These are phyloP conservation scores for Lachnellula arida DNA, from an alignment of 2,329 filamentous ascomycete genomes.

Conservation along the genomic window DNA sequence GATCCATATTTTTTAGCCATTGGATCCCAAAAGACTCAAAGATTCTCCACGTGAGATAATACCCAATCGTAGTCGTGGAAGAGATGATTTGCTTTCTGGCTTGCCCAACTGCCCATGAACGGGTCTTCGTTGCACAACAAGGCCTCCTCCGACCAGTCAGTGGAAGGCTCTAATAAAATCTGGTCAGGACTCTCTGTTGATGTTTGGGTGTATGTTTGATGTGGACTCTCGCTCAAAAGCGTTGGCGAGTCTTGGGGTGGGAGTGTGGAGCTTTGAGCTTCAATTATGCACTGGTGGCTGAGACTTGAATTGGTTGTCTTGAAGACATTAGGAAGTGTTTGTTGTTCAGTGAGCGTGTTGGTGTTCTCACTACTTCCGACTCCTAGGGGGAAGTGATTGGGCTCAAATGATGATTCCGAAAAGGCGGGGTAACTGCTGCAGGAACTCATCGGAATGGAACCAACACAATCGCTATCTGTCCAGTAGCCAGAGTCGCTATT, in stretches of 20 bases:
- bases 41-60: constrained; percentile 14
- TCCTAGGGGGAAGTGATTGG: neutral
- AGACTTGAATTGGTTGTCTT: neutral
- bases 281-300: neutral
- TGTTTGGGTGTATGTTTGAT: neutral
- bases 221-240: neutral
- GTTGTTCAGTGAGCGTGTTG: neutral
- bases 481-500: constrained; percentile 7
- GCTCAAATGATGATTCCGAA: neutral
- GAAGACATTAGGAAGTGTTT: neutral
- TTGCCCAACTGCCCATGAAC: constrained; percentile 17
- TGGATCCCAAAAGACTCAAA: neutral
- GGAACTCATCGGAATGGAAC: constrained; percentile 1
- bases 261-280: neutral
- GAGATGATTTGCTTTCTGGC: constrained; percentile 10
- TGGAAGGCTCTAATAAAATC: neutral
- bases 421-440: neutral
- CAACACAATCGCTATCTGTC: constrained; percentile 1
- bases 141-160: neutral
- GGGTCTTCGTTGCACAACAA: constrained; percentile 11
- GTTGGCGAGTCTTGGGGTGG: neutral
- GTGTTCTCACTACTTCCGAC: neutral
- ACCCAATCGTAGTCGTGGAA: constrained; percentile 20
- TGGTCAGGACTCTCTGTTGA: neutral
- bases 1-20: neutral